Conservation (phyloP, 1,284 basidiomycete species). For the Leccinum pachyderme region DNA sequence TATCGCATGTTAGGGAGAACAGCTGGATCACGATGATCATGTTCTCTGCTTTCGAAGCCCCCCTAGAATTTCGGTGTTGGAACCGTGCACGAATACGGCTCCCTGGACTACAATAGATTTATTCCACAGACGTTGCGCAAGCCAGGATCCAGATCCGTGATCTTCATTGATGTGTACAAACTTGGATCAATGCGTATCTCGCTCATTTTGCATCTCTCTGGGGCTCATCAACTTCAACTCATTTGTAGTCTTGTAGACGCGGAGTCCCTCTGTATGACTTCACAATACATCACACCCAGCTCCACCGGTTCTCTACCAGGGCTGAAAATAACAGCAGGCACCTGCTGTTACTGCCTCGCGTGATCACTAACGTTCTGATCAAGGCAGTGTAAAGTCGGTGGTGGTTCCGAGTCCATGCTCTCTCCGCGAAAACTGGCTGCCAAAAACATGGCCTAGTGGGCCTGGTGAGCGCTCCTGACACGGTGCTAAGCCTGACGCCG, state of each 20-base stretch:
- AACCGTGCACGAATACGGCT: constrained; percentile 51
- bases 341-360: background rate
- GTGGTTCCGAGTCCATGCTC: constrained; percentile 25
- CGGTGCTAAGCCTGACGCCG: constrained; percentile 8
- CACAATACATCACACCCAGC: constrained; percentile 42
- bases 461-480: constrained; percentile 18
- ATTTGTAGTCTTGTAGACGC: constrained; percentile 51
- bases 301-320: constrained; percentile 29
- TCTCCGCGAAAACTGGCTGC: constrained; percentile 47
- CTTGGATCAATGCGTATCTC: constrained; percentile 45
- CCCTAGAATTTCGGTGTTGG: constrained; percentile 55
- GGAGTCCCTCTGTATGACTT: constrained; percentile 51
- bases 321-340: constrained; percentile 30
- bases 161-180: constrained; percentile 50
- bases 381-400: constrained; percentile 3
- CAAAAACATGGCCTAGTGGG: constrained; percentile 44
- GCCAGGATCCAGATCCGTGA: constrained; percentile 50
- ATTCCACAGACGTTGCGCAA: constrained; percentile 43
- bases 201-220: too few relatives aligned
- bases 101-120: constrained; percentile 45
- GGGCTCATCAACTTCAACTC: background rate
- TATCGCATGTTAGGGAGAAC: constrained; percentile 57
- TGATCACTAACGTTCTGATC: background rate
- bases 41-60: constrained; percentile 55
- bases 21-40: constrained; percentile 55